Evolutionary conservation across 805 yeast genomes (phyloP).

Genomic region (Komagataella phaffii): DNA sequence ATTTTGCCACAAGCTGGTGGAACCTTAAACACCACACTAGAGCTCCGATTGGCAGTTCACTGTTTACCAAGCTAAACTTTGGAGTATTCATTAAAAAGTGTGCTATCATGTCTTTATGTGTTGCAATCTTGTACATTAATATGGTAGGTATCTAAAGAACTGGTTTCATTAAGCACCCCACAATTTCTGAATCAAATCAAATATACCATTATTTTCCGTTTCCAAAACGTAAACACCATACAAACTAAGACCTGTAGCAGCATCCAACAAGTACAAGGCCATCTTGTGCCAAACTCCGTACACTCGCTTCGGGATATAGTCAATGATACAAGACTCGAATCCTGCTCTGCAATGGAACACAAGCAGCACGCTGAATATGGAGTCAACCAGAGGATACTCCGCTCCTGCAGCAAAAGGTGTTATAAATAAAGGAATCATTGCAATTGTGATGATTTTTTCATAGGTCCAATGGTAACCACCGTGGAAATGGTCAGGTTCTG

Average conservation of each 20-base stretch:
- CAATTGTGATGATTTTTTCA: slow-evolving; percentile 47
- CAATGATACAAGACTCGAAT: slow-evolving; percentile 81
- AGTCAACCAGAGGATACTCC: slow-evolving; percentile 55
- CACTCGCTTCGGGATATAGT: slow-evolving; percentile 79
- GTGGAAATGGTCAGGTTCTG: slow-evolving; percentile 37
- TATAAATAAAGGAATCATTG: slow-evolving; percentile 49
- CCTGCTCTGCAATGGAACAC: slow-evolving; percentile 79
- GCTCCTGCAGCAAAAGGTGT: slow-evolving; percentile 47
- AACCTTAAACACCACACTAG: background rate
- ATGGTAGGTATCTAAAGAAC: slow-evolving; percentile 9
- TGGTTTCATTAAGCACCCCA: slow-evolving; percentile 37
- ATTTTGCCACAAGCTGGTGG: background rate
- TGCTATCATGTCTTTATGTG: background rate
- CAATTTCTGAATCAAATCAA: slow-evolving; percentile 44
- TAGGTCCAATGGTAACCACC: slow-evolving; percentile 70
- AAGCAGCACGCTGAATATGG: slow-evolving; percentile 49
- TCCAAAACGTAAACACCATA: slow-evolving; percentile 78
- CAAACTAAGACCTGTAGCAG: slow-evolving; percentile 59
- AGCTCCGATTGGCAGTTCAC: background rate
- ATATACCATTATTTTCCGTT: slow-evolving; percentile 68
- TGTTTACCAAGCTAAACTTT: background rate
- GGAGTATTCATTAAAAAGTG: background rate
- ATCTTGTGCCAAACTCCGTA: slow-evolving; percentile 65
- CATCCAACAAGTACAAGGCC: slow-evolving; percentile 53
- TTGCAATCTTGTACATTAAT: background rate